Evolutionary conservation across 768 basidiomycete genomes (phyloP).

Genomic region (Boletales sp.): DNA sequence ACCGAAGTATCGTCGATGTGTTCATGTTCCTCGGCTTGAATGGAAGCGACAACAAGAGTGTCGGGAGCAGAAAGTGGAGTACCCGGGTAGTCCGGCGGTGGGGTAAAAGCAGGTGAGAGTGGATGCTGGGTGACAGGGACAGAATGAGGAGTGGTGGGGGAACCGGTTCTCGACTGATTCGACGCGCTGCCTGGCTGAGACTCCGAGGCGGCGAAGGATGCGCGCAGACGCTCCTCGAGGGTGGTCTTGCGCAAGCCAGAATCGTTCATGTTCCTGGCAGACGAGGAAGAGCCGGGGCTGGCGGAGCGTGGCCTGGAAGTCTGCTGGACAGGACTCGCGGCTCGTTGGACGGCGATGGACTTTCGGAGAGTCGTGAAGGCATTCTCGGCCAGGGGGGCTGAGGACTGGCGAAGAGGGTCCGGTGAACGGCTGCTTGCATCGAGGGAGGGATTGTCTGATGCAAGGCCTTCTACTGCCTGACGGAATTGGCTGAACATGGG

Average conservation of each 20-base stretch:
- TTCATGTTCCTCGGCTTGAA: conserved; percentile 1
- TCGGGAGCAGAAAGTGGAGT: neutral
- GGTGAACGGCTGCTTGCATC: conserved; percentile 37
- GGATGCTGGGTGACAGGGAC: conserved; percentile 29
- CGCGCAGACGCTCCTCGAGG: conserved; percentile 75
- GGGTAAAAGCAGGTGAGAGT: conserved; percentile 41
- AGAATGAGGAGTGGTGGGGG: conserved; percentile 34
- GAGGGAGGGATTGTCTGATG: conserved; percentile 34
- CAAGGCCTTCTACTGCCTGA: conserved; percentile 69
- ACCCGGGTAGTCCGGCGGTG: conserved; percentile 41
- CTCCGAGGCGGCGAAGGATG: conserved; percentile 58
- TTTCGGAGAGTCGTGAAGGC: conserved; percentile 61
- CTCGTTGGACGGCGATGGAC: conserved; percentile 53
- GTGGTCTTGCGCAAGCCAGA: conserved; percentile 46
- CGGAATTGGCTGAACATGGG: conserved; percentile 76
- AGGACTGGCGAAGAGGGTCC: conserved; percentile 34
- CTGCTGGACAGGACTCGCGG: conserved; percentile 37
- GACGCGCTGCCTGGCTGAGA: conserved; percentile 44
- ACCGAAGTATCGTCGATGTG: neutral
- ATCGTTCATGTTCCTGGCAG: conserved; percentile 14
- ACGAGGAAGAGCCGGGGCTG: conserved; percentile 22
- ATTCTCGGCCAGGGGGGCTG: conserved; percentile 58
- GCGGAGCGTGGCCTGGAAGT: conserved; percentile 21
- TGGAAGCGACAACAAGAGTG: neutral
- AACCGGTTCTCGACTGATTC: conserved; percentile 36